Evolutionary conservation across 1,284 basidiomycete species (phyloP), one percentile per base, ranked within the genome.

Genomic region (Ganoderma lingzhi): DNA sequence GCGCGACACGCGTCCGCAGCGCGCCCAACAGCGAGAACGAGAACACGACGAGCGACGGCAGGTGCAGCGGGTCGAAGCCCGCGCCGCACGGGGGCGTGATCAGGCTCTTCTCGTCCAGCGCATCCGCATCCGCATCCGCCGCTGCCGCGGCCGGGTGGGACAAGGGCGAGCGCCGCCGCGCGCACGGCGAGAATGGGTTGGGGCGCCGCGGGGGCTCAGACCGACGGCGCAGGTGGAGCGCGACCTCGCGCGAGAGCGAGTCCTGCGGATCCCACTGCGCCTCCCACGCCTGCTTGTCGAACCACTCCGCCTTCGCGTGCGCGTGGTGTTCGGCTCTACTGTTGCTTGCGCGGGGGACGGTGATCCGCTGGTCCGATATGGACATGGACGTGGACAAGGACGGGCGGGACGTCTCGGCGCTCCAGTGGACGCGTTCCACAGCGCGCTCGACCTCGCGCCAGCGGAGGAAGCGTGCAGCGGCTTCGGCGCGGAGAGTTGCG

Each of bases 371-470:
- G n/a, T 28, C 8, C n/a, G 59, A 28, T 0, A 10, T 8, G 59
- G 59, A 48, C 8, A 41, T 41, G 10, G 39, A 41, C 10, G 12
- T 2, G 39, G 59, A 14, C 5, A 28, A 4, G 39, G 59, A 42
- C 39, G 37, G 39, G 4, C 61, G 55, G 15, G 32, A 17, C 6
- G 60, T 35, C 32, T 63, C 69, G 65, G 68, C 74, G 42, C 69
- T 67, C 69, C 68, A 70, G 19, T 66, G 70, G 6, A 78, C 72
- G 10, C 72, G 72, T 63, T 74, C 74, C 3, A 87, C 84, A 6
- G 85, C 84, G 42, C 84, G 82, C 73, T 92, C 88, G 39, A 90
- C 85, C 75, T 92, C 90, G 56, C 88, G 82, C 91, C 91, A 93
- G 44, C 86, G 84, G 68, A 93, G 76, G 78, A 92, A 93, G n/a